phyloP scores from a whole-genome alignment of 2,329 filamentous ascomycete species.

The Colletotrichum neosansevieriae region DNA sequence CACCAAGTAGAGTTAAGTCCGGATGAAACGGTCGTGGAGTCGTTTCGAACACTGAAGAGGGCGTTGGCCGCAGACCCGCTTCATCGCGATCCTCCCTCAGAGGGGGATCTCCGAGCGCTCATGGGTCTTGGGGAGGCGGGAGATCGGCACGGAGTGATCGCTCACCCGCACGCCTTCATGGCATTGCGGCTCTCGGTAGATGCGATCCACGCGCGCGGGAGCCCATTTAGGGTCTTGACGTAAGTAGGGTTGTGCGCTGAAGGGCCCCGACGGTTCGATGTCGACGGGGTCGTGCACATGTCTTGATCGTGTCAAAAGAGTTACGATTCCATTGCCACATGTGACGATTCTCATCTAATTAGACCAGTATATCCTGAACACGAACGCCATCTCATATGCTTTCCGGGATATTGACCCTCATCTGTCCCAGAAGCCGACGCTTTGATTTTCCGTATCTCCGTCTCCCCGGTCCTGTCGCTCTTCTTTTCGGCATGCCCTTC shows the following conservation, averaged over 20 bases:
- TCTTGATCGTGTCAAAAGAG: background rate
- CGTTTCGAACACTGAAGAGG: constrained; percentile 24
- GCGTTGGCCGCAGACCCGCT: constrained; percentile 5
- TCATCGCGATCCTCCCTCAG: background rate
- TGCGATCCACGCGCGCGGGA: background rate
- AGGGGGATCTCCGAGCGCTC: constrained; percentile 18
- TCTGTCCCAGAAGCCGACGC: background rate
- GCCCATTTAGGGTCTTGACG: background rate
- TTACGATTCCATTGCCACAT: background rate
- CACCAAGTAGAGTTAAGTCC: constrained; percentile 1
- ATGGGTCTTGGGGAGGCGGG: background rate
- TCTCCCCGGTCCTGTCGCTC: background rate
- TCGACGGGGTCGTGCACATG: background rate
- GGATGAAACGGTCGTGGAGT: constrained; percentile 34
- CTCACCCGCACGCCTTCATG: background rate
- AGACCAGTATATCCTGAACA: background rate
- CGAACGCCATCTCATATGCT: background rate
- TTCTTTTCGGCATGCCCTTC: constrained; percentile 4
- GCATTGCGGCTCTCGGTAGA: background rate
- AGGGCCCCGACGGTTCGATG: constrained; percentile 7
- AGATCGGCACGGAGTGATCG: constrained; percentile 18
- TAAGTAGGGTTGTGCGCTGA: constrained; percentile 6
- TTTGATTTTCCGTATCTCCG: background rate
- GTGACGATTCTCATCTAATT: background rate
- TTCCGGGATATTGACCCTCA: background rate